Evolutionary conservation across 1,284 basidiomycete genomes (phyloP).

Genomic region (Ustilago curta): DNA sequence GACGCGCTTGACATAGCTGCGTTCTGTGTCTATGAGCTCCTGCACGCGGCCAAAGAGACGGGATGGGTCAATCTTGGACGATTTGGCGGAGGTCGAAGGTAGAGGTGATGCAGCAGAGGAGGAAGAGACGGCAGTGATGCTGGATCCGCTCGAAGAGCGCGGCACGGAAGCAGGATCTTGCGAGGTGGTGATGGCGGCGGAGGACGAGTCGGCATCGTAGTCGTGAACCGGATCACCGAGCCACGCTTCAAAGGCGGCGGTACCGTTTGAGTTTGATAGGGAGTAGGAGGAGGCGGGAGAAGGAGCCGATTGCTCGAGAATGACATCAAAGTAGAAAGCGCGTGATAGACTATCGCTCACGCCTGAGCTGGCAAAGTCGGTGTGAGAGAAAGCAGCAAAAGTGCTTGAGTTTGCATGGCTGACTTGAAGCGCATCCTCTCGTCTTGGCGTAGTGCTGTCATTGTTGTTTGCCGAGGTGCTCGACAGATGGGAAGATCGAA

Average conservation of each 20-base stretch:
- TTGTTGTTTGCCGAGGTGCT: slow-evolving; percentile 2
- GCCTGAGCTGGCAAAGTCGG: slow-evolving; percentile 30
- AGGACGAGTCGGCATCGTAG: slow-evolving; percentile 28
- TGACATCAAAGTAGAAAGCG: slow-evolving; percentile 55
- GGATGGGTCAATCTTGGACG: slow-evolving; percentile 26
- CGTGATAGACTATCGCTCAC: slow-evolving; percentile 47
- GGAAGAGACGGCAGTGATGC: slow-evolving; percentile 55
- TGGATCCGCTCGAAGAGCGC: slow-evolving; percentile 52
- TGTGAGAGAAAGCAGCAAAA: slow-evolving; percentile 10
- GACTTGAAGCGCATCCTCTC: slow-evolving; percentile 14
- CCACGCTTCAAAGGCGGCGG: slow-evolving; percentile 44
- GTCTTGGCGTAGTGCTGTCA: slow-evolving; percentile 8
- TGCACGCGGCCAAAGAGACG: slow-evolving; percentile 51
- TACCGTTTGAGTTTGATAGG: slow-evolving; percentile 7
- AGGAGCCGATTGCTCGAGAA: slow-evolving; percentile 37
- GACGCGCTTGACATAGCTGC: slow-evolving; percentile 65
- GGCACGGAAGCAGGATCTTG: slow-evolving; percentile 25
- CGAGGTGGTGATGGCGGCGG: background rate
- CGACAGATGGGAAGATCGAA: slow-evolving; percentile 7
- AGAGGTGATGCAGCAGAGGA: slow-evolving; percentile 19
- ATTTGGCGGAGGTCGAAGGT: slow-evolving; percentile 1
- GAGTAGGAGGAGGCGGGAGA: slow-evolving; percentile 17
- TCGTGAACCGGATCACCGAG: slow-evolving; percentile 56
- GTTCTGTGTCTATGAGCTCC: slow-evolving; percentile 67
- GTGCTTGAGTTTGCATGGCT: slow-evolving; percentile 5